phyloP scores from a whole-genome alignment of 2,329 filamentous ascomycete species.

The Nectriaceae sp. region DNA sequence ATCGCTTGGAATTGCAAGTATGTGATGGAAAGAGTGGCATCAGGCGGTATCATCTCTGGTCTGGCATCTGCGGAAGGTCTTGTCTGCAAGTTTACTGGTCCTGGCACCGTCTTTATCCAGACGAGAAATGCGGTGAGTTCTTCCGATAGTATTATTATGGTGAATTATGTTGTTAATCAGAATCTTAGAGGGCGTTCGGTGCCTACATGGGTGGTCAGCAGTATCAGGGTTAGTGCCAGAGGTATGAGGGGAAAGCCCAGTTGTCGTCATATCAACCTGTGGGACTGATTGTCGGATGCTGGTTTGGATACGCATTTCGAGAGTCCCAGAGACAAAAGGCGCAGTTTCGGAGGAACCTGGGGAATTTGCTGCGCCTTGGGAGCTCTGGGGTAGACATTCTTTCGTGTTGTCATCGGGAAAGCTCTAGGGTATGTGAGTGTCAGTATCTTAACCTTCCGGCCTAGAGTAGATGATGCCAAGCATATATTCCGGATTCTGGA shows the following conservation, averaged over 20 bases:
- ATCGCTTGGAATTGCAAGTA: slow-evolving; percentile 98
- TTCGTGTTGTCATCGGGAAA: too few relatives aligned
- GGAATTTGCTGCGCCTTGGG: too few relatives aligned
- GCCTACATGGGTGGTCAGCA: slow-evolving; percentile 54
- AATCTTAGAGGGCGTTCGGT: slow-evolving; percentile 49
- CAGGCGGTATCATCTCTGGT: slow-evolving; percentile 89
- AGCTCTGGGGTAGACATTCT: too few relatives aligned
- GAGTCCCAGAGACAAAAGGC: too few relatives aligned
- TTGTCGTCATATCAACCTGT: too few relatives aligned
- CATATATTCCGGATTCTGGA: too few relatives aligned
- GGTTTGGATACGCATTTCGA: too few relatives aligned
- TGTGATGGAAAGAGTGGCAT: slow-evolving; percentile 83
- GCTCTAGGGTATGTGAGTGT: too few relatives aligned
- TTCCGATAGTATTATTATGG: neutral
- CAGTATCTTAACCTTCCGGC: too few relatives aligned
- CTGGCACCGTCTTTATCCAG: slow-evolving; percentile 89
- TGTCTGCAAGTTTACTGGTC: slow-evolving; percentile 91
- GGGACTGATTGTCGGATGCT: too few relatives aligned
- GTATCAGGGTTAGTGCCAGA: slow-evolving; percentile 32
- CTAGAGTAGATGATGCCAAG: too few relatives aligned
- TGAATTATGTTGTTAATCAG: slow-evolving; percentile 7
- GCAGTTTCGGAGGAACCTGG: too few relatives aligned
- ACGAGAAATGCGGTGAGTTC: slow-evolving; percentile 76
- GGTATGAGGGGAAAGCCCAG: slow-evolving; percentile 3
- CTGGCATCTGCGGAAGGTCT: slow-evolving; percentile 81